These are phyloP conservation scores for Pichia scutulata DNA, from an alignment of 805 yeast genomes.

Conservation along the genomic window DNA sequence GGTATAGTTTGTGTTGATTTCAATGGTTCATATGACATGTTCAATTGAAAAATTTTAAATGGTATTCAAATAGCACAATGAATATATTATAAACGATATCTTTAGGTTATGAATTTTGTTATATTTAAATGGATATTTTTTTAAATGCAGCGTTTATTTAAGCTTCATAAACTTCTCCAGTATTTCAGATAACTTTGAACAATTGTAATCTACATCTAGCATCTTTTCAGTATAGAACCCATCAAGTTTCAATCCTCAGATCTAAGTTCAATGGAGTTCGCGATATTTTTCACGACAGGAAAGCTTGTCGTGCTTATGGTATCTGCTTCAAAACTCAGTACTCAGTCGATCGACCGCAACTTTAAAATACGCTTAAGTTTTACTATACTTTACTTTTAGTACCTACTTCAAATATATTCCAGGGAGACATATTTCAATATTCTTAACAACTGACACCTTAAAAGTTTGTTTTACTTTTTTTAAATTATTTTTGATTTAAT, in stretches of 20 bases:
- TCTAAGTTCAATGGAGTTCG: neutral
- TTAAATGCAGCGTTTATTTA: too few relatives aligned
- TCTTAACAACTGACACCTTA: too few relatives aligned
- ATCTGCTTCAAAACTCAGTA: too few relatives aligned
- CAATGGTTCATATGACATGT: neutral
- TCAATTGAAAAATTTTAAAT: neutral
- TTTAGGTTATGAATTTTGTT: too few relatives aligned
- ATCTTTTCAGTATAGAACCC: neutral
- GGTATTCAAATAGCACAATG: neutral
- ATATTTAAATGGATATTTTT: too few relatives aligned
- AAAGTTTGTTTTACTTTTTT: too few relatives aligned
- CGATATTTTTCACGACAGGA: neutral
- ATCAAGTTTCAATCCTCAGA: neutral
- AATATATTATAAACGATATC: neutral
- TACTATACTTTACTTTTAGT: too few relatives aligned
- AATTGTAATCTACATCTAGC: neutral
- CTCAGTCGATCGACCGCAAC: too few relatives aligned
- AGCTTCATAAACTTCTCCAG: neutral
- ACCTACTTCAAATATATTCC: too few relatives aligned
- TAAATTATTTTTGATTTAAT: too few relatives aligned
- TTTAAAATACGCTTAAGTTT: too few relatives aligned
- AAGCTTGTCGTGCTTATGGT: neutral
- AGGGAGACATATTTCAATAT: too few relatives aligned
- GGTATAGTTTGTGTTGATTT: slow-evolving; percentile 8
- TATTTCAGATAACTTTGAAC: neutral